Percentiles rank a stretch among this genome's conserved stretches.
These are phyloP conservation scores for Penicillium sumatraense DNA, from an alignment of 2,329 filamentous ascomycete genomes.

Conservation along the genomic window DNA sequence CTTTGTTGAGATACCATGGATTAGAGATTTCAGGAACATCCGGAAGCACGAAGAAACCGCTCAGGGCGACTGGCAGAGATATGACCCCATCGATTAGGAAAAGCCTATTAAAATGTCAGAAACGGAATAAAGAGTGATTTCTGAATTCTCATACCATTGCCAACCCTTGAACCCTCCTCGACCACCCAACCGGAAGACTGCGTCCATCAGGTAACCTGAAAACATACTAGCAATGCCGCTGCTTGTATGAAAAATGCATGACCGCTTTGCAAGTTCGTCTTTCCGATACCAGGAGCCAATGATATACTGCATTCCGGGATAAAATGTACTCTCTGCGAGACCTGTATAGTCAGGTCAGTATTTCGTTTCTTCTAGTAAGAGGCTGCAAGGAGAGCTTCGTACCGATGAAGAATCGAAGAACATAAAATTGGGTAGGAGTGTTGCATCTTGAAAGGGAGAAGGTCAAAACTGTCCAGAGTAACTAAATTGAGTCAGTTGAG, in stretches of 20 bases:
- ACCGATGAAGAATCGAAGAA: conserved; percentile 56
- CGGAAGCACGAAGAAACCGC: conserved; percentile 55
- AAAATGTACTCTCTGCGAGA: conserved; percentile 56
- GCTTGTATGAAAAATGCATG: conserved; percentile 58
- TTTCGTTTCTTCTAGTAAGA: neutral
- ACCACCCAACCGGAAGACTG: conserved; percentile 55
- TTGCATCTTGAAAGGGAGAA: conserved; percentile 49
- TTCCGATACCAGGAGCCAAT: conserved; percentile 58
- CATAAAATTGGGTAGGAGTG: conserved; percentile 50
- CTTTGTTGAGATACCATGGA: conserved; percentile 53
- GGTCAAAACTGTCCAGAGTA: conserved; percentile 56
- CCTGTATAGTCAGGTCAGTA: conserved; percentile 29
- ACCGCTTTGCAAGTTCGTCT: conserved; percentile 57
- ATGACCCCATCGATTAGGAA: conserved; percentile 61
- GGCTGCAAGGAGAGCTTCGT: conserved; percentile 5
- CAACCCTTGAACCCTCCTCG: conserved; percentile 56
- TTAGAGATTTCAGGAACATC: conserved; percentile 57
- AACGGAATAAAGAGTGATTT: neutral
- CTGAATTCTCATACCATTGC: conserved; percentile 49
- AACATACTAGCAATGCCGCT: conserved; percentile 50
- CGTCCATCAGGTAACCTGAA: conserved; percentile 60
- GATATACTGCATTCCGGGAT: conserved; percentile 58
- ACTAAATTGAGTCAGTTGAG: conserved; percentile 26
- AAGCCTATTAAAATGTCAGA: conserved; percentile 37
- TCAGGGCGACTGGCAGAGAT: conserved; percentile 56